Conservation (phyloP, 148 eudicot species). For the Tetragonia tetragonoides region DNA sequence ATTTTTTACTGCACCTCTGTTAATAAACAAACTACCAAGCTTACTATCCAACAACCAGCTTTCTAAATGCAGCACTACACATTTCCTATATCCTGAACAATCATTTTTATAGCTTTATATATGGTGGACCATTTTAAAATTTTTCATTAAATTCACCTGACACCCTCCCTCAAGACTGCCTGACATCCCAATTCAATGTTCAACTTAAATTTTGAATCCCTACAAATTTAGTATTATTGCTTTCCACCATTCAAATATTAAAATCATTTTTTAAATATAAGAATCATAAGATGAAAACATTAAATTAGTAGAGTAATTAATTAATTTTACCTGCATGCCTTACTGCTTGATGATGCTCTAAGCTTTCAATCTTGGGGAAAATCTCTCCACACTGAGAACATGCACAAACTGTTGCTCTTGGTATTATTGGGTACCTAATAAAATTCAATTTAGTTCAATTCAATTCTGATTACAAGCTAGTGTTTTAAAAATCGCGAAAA, state of each 20-base stretch:
- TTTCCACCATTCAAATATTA: too few species aligned
- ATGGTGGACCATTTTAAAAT: slow-evolving; percentile 17
- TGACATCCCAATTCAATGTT: slow-evolving; percentile 27
- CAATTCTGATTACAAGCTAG: too few species aligned
- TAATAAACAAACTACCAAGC: neutral
- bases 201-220: slow-evolving; percentile 27
- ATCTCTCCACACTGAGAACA: slow-evolving; percentile 95
- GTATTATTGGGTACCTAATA: slow-evolving; percentile 64
- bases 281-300: too few species aligned
- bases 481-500: too few species aligned
- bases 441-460: neutral
- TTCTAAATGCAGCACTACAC: slow-evolving; percentile 11
- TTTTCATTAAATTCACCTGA: slow-evolving; percentile 21
- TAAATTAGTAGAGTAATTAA: neutral
- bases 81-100: neutral
- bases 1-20: neutral
- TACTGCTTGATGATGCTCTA: slow-evolving; percentile 87
- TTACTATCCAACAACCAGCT: slow-evolving; percentile 15
- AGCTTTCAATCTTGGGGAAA: slow-evolving; percentile 78
- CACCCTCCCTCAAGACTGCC: slow-evolving; percentile 5
- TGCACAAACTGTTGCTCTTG: slow-evolving; percentile 75
- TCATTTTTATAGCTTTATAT: slow-evolving; percentile 1
- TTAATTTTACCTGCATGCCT: slow-evolving; percentile 72
- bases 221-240: neutral
- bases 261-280: too few species aligned